Conservation (phyloP, 2,329 filamentous ascomycete genomes). For the Byssothecium circinans region DNA sequence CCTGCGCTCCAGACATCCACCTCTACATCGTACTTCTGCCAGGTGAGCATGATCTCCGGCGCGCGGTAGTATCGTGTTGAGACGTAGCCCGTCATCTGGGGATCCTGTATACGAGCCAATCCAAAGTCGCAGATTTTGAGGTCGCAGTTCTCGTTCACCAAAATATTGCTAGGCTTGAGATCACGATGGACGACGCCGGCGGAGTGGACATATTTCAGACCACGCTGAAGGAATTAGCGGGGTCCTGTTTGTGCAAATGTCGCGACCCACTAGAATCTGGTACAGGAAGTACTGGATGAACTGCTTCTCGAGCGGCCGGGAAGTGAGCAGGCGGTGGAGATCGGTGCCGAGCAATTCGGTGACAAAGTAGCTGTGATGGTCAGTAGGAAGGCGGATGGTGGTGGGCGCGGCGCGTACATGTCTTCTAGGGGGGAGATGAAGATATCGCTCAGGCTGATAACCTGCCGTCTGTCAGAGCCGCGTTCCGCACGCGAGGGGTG, state of each 20-base stretch:
- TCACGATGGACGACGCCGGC: constrained; percentile 97
- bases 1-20: constrained; percentile 99
- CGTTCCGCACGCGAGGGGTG: background rate
- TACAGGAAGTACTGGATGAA: constrained; percentile 99
- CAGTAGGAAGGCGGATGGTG: constrained; percentile 11
- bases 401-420: constrained; percentile 65
- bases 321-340: constrained; percentile 91
- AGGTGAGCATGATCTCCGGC: constrained; percentile 99
- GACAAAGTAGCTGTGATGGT: constrained; percentile 78
- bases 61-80: constrained; percentile 98
- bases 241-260: constrained; percentile 61
- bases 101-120: constrained; percentile 94
- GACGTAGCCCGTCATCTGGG: constrained; percentile 99
- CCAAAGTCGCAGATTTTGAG: constrained; percentile 99
- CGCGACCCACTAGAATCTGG: constrained; percentile 82
- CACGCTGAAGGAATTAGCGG: constrained; percentile 64
- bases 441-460: constrained; percentile 98
- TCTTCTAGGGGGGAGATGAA: constrained; percentile 99
- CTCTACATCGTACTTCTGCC: constrained; percentile 99
- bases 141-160: constrained; percentile 99
- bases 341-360: constrained; percentile 97
- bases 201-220: constrained; percentile 98
- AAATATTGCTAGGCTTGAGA: constrained; percentile 97
- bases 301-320: constrained; percentile 94
- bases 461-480: constrained; percentile 49